Evolutionary conservation across 345 rosid species (phyloP), one percentile per base, ranked within the genome.

Genomic region (Hibiscus syriacus): DNA sequence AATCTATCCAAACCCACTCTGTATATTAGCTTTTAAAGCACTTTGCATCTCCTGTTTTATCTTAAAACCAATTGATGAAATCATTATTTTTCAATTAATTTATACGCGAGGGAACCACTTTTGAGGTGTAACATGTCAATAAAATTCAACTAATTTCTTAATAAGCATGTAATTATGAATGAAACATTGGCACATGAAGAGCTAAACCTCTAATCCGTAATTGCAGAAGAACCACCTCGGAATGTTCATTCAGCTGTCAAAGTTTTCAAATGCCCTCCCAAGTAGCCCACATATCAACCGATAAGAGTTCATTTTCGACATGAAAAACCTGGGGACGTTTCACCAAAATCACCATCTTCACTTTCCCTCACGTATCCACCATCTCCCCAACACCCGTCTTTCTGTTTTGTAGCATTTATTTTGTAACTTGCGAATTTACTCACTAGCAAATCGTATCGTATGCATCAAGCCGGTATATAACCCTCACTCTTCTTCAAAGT

Each of bases 401-500:
- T 30, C 23, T 16, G 12, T 14, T 19, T 20, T 9, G 48, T 3
- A 4, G 45, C 63, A 30, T 58, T 58, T 45, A 34, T 10, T 29
- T 6, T 1, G 14, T n/a, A n/a, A n/a, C n/a, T n/a, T n/a, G 29
- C 48, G 2, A 0, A 11, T 61, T 20, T 43, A 61, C 64, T 59
- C 46, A 11, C 46, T 11, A 59, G n/a, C 55, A 65, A 30, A n/a
- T 29, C 45, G 50, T 66, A 48, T 66, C 4, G 39, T 30, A 50
- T 50, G 46, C 25, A 19, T n/a, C 55, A 22, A 36, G 25, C 23
- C 32, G 5, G 32, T 25, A 14, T 29, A 53, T 17, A 9, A n/a
- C 34, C 55, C 49, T 87, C 73, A 78, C 57, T 73, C 76, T 12
- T 82, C 90, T 49, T 87, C 95, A 20, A 94, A 94, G 78, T 89